Base-by-base conservation (phyloP, 2,329 filamentous ascomycete genomes). In the Fonsecaea pugnacius region DNA sequence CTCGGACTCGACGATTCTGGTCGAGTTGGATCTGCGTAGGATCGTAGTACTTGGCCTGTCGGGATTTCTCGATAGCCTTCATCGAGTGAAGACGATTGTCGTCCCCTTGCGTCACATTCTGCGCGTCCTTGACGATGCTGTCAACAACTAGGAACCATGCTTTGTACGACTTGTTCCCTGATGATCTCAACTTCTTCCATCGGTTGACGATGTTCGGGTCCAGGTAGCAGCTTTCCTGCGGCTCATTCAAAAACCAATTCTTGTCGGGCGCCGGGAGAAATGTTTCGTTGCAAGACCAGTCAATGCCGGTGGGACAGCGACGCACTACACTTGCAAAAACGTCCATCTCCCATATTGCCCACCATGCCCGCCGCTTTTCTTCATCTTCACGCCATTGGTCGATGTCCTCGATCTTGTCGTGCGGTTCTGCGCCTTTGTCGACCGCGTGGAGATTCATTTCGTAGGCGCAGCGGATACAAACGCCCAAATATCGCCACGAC, bases 341-440 rank as follows among this genome's bases (percentile, higher is more conserved):
- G 61, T 80, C 78, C 74, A 80, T 78, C 60, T 79, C 78, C 77
- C 77, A 79, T 21, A 79, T 74, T 0, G 76, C 74, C 78, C 77
- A 79, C 75, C 76, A 79, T 0, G 74, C 73, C 5, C 78, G 72
- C 1, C 77, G 73, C 52, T 75, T 72, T 65, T 78, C 77, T 68
- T 79, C 77, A 2, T 73, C 65, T 0, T 69, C 57, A 14, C 64
- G 60, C 72, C 74, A 75, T 21, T 63, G 64, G 12, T 64, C 64
- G 8, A 46, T 10, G 24, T 70, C 51, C 2, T 30, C 27, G 4
- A 32, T n/a, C 10, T 56, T n/a, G 8, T 57, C 38, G 40, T 57
- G 7, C 52, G n/a, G 12, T 27, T 52, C 7, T 56, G 38, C 4
- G 51, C 48, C 7, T 8, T 56, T 51, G 57, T 73, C 72, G 8